Percentiles rank a stretch among this genome's conserved stretches.
These are phyloP conservation scores for Aspergillus bridgeri DNA, from an alignment of 495 filamentous ascomycete genomes.

Conservation along the genomic window DNA sequence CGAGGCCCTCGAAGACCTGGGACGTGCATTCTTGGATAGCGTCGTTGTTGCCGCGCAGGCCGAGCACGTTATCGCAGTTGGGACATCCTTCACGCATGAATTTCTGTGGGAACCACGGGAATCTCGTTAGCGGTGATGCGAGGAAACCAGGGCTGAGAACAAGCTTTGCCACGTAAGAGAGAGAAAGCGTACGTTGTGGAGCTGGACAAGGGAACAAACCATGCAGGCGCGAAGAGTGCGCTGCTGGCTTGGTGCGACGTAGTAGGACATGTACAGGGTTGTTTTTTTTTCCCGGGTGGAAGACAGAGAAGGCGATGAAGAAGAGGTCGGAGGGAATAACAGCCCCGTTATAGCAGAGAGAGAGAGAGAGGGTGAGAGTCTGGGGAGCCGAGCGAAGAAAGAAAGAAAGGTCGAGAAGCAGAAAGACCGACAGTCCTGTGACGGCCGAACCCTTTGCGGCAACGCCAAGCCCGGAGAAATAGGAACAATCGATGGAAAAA, in stretches of 20 bases:
- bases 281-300: neutral
- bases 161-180: neutral
- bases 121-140: constrained; percentile 5
- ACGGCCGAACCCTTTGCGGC: constrained; percentile 19
- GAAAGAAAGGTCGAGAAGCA: neutral
- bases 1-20: constrained; percentile 87
- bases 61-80: constrained; percentile 90
- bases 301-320: constrained; percentile 7
- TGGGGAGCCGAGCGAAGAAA: neutral
- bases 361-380: neutral
- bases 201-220: constrained; percentile 93
- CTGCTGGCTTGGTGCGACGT: constrained; percentile 62
- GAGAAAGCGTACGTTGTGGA: constrained; percentile 52
- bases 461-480: constrained; percentile 23
- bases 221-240: constrained; percentile 93
- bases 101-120: constrained; percentile 44
- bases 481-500: constrained; percentile 6
- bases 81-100: constrained; percentile 86
- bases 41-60: constrained; percentile 73
- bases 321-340: neutral
- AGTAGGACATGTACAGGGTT: constrained; percentile 39
- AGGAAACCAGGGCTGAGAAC: constrained; percentile 5
- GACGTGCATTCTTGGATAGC: constrained; percentile 89
- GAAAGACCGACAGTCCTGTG: constrained; percentile 17
- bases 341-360: neutral